Evolutionary conservation across 108 stramenopile genomes (phyloP).

Genomic region (Fistulifera solaris): DNA sequence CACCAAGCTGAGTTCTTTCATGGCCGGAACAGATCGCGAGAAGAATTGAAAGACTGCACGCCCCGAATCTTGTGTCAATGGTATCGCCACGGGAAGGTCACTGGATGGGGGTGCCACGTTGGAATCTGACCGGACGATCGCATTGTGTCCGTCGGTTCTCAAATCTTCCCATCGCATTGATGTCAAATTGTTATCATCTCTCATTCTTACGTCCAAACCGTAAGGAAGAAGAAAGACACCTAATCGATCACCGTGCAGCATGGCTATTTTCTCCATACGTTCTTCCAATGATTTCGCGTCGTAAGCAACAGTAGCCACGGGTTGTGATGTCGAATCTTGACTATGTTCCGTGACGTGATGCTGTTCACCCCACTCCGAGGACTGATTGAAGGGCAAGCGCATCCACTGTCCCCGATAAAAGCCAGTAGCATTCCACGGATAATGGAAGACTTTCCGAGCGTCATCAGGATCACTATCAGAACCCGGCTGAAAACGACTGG

Average conservation of each 20-base stretch:
- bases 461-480: neutral
- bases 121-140: neutral
- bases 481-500: slow-evolving; percentile 1
- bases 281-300: neutral
- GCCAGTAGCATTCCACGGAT: slow-evolving; percentile 82
- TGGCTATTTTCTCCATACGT: neutral
- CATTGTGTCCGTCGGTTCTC: slow-evolving; percentile 1
- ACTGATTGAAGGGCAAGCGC: neutral
- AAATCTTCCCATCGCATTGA: slow-evolving; percentile 2
- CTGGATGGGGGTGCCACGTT: neutral
- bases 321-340: neutral
- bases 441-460: slow-evolving; percentile 40
- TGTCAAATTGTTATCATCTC: slow-evolving; percentile 14
- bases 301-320: neutral
- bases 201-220: slow-evolving; percentile 18
- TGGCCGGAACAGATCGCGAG: slow-evolving; percentile 60
- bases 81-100: slow-evolving; percentile 2
- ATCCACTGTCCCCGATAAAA: slow-evolving; percentile 77
- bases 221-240: slow-evolving; percentile 46
- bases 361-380: neutral
- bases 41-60: slow-evolving; percentile 64
- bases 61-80: slow-evolving; percentile 44
- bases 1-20: slow-evolving; percentile 70
- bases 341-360: neutral
- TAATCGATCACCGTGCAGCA: neutral